phyloP scores from a whole-genome alignment of 129 eudicot species.

The sunflower (Helianthus annuus) region DNA sequence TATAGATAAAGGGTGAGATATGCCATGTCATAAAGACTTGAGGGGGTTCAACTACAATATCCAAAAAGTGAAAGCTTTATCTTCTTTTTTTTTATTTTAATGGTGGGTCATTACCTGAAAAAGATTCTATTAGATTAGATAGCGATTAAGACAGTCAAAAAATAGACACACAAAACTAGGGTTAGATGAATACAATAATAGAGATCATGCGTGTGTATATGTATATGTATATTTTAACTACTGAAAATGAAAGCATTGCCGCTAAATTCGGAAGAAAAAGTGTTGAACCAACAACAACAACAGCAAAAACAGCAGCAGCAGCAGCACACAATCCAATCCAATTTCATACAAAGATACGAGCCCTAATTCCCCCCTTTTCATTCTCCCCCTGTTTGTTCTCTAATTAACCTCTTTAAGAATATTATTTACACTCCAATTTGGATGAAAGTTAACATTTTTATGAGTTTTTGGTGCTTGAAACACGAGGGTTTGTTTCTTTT shows the following conservation, averaged over 20 bases:
- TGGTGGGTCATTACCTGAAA: no score
- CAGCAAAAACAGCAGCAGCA: not conserved
- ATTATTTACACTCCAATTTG: no score
- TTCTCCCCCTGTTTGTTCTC: constrained; percentile 57
- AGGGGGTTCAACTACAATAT: not conserved
- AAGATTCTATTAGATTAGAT: not conserved
- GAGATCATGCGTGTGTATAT: constrained; percentile 21
- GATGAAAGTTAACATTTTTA: not conserved
- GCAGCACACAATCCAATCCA: not conserved
- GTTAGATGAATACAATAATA: not conserved
- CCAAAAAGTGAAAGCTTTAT: not conserved
- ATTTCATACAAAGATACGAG: constrained; percentile 55
- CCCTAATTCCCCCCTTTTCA: constrained; percentile 42
- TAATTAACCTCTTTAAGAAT: no score
- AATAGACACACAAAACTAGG: not conserved
- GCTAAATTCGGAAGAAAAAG: constrained; percentile 49
- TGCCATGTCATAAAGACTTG: no score
- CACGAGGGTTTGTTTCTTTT: constrained; percentile 36
- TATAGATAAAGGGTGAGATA: no score
- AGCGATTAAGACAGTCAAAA: not conserved
- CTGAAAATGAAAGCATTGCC: constrained; percentile 62
- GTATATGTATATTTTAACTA: constrained; percentile 39
- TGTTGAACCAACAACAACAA: constrained; percentile 33
- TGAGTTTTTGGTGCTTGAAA: no score
- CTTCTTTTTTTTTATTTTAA: no score